Percentiles rank a stretch among this genome's conserved stretches.
Evolutionary conservation across 1,284 basidiomycete species (phyloP).

Genomic region (Austroboletus novae-zelandiae): DNA sequence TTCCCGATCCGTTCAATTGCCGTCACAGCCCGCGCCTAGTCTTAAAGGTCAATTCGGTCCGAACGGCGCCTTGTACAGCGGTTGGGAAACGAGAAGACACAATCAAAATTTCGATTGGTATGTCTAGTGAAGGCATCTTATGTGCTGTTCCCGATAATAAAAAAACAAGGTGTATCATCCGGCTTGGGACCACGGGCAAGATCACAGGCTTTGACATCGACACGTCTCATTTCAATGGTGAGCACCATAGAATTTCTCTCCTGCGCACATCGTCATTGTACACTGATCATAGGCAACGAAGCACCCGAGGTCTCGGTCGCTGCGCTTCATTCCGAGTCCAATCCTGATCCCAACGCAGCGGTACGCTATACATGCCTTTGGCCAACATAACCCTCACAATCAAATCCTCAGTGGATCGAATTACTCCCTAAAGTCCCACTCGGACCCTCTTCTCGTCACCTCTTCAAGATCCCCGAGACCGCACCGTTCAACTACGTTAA

Average conservation of each 20-base stretch:
- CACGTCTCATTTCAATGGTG: conserved; percentile 93
- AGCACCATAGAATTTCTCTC: conserved; percentile 1
- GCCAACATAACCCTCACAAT: not conserved
- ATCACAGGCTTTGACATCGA: conserved; percentile 93
- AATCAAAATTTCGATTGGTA: conserved; percentile 91
- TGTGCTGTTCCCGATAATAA: not conserved
- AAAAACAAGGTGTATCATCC: conserved; percentile 77
- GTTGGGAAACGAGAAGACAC: conserved; percentile 93
- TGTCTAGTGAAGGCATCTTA: conserved; percentile 16
- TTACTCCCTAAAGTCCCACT: conserved; percentile 73
- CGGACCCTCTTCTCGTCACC: conserved; percentile 82
- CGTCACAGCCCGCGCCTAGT: conserved; percentile 66
- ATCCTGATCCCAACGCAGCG: conserved; percentile 46
- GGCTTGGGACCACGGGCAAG: conserved; percentile 78
- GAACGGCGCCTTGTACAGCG: conserved; percentile 91
- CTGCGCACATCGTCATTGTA: not conserved
- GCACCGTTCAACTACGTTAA: conserved; percentile 77
- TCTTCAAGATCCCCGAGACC: conserved; percentile 72
- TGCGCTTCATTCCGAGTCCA: conserved; percentile 49
- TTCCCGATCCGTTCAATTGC: not conserved
- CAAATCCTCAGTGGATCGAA: conserved; percentile 66
- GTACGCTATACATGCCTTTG: conserved; percentile 38
- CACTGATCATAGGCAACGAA: conserved; percentile 70
- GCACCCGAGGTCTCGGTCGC: conserved; percentile 80
- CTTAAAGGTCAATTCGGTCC: conserved; percentile 95